Conservation (phyloP, 2,329 filamentous ascomycete genomes). For the Talaromyces sp. region DNA sequence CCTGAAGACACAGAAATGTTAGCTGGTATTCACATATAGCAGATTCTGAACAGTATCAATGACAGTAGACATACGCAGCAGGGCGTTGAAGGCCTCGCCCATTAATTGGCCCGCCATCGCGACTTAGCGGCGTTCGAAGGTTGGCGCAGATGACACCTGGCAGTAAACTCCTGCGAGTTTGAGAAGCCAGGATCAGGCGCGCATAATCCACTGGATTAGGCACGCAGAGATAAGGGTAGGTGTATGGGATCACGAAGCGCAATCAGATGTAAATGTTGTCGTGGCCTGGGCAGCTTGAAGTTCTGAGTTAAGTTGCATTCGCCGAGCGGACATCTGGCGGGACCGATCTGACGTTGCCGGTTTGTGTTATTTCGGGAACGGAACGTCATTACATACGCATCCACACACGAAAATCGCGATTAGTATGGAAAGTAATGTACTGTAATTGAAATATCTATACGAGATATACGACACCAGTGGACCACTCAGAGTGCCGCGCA, state of each 20-base stretch:
- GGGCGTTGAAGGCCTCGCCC: constrained; percentile 37
- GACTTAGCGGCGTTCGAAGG: constrained; percentile 26
- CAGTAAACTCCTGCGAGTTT: constrained; percentile 39
- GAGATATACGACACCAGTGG: neutral
- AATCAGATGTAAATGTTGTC: constrained; percentile 10
- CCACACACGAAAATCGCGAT: neutral
- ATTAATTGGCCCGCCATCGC: constrained; percentile 41
- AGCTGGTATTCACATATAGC: constrained; percentile 13
- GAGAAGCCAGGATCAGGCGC: constrained; percentile 32
- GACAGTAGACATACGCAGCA: constrained; percentile 38
- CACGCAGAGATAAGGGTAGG: neutral
- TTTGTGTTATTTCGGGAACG: constrained; percentile 12
- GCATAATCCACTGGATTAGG: constrained; percentile 37
- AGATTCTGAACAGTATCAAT: neutral
- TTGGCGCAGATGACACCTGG: constrained; percentile 31
- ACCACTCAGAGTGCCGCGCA: constrained; percentile 8
- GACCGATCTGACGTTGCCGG: constrained; percentile 10
- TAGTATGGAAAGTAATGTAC: neutral
- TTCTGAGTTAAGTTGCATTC: constrained; percentile 22
- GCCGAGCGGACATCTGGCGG: constrained; percentile 16
- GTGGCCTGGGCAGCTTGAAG: constrained; percentile 9
- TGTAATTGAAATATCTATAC: neutral
- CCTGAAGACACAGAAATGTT: constrained; percentile 28
- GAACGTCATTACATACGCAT: constrained; percentile 6
- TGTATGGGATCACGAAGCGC: constrained; percentile 5